Evolutionary conservation across 345 rosid species (phyloP), one percentile per base, ranked within the genome.

Genomic region (Brassica napus): DNA sequence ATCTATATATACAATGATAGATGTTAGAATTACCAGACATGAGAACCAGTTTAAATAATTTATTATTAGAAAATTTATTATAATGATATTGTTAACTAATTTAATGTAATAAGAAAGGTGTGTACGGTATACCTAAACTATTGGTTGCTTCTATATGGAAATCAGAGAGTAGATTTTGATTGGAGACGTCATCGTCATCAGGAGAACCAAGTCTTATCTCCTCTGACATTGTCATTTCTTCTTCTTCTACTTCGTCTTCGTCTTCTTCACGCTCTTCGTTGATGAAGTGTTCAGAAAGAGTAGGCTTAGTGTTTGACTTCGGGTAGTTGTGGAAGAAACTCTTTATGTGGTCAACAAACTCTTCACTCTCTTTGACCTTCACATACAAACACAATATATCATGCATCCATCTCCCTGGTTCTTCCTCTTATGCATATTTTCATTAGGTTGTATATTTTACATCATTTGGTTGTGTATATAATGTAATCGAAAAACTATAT

Each of bases 161-260:
- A 72, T 87, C 91, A n/a, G 92, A 85, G 61, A 83, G 89, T 70
- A 89, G 77, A 55, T 91, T 87, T 66, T 79, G 74, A 74, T 86
- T 93, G 0, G 97, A 93, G 42, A 75, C 14, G 0, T 55, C 94
- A 15, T 91, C 94, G 0, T 71, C 94, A 44, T 91, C 93, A 0
- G 94, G 98, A 6, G 98, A 93, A 8, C 97, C 94, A 37, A 89
- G 77, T 77, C 92, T 85, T 65, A 93, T 88, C 60, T 88, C 97
- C 75, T 89, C 97, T 2, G 98, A 91, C 94, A 91, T 89, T 18
- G 78, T 79, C 74, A 79, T 79, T 34, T 79, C 82, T 73, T 73
- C 82, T 86, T 85, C 94, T 0, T 77, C 90, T 0, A 79, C 90
- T 0, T 84, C 91, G 0, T 84, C 87, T 4, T 81, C 85, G 3